Conservation (phyloP, 257 asterid genomes). For the Nicotiana attenuata region DNA sequence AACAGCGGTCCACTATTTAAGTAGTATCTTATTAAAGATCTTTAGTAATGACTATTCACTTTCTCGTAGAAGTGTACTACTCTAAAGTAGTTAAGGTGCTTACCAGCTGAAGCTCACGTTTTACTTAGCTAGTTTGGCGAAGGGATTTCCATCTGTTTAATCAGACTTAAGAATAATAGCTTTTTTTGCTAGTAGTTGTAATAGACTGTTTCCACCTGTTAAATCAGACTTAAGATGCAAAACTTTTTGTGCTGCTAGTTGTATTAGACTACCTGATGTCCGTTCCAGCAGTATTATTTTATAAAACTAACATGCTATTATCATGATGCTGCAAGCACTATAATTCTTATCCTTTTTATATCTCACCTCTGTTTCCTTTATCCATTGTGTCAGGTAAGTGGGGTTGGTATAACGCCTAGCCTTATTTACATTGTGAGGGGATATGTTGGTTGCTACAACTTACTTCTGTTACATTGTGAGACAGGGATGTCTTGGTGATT, state of each 20-base stretch:
- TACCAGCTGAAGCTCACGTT: not conserved
- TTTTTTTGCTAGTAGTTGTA: not conserved
- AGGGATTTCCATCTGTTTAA: not conserved
- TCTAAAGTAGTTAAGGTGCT: not conserved
- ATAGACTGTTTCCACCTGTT: not conserved
- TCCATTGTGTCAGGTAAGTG: not conserved
- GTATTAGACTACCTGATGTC: not conserved
- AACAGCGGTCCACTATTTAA: not conserved
- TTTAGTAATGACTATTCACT: not conserved
- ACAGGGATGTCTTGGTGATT: slow-evolving; percentile 79
- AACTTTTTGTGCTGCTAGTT: not conserved
- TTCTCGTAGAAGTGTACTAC: not conserved
- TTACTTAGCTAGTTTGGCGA: not conserved
- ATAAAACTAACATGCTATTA: not conserved
- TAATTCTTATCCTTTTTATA: not conserved
- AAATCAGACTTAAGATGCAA: not conserved
- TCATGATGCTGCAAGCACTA: not conserved
- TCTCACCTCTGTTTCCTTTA: not conserved
- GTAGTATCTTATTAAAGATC: not conserved
- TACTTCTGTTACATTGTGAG: slow-evolving; percentile 24
- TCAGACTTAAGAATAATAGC: not conserved
- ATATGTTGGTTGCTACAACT: slow-evolving; percentile 8
- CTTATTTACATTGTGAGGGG: slow-evolving; percentile 12
- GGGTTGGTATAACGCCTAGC: not conserved
- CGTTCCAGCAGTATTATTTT: not conserved